Conservation (phyloP, 2,329 filamentous ascomycete genomes). For the Colletotrichum gigasporum region DNA sequence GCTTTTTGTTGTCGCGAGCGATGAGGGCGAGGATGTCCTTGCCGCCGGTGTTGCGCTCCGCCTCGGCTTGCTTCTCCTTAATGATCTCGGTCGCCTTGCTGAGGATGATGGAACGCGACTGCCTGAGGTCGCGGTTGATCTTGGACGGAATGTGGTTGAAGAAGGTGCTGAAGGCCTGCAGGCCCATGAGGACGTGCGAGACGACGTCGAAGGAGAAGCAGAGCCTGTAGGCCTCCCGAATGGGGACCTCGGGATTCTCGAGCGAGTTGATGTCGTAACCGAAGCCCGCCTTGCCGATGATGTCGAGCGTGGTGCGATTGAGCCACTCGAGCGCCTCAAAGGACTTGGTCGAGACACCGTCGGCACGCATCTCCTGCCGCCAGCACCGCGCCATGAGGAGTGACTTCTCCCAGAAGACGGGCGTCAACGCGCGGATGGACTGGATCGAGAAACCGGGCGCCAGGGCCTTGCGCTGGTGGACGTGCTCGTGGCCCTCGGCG, state of each 20-base stretch:
- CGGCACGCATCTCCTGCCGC: conserved; percentile 44
- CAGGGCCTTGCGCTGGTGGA: conserved; percentile 50
- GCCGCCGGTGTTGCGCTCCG: conserved; percentile 40
- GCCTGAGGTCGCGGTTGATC: conserved; percentile 49
- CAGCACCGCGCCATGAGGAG: conserved; percentile 53
- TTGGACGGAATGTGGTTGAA: conserved; percentile 48
- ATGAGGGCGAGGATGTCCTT: conserved; percentile 52
- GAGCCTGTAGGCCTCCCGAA: conserved; percentile 50
- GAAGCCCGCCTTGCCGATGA: conserved; percentile 52
- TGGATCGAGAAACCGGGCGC: conserved; percentile 49
- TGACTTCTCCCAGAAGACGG: conserved; percentile 52
- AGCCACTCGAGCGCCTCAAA: conserved; percentile 52
- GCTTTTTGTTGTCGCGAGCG: conserved; percentile 50
- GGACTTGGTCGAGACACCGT: conserved; percentile 39
- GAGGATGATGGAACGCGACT: conserved; percentile 45
- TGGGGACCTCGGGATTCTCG: conserved; percentile 44
- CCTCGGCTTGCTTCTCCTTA: conserved; percentile 44
- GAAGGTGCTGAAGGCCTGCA: conserved; percentile 51
- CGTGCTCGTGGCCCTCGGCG: conserved; percentile 52
- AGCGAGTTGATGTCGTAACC: conserved; percentile 52
- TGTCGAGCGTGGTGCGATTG: conserved; percentile 54
- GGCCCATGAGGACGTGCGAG: conserved; percentile 47
- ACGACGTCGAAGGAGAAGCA: conserved; percentile 50
- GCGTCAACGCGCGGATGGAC: conserved; percentile 46
- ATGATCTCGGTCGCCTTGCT: conserved; percentile 47